Evolutionary conservation across 2,329 filamentous ascomycete species (phyloP), one percentile per base, ranked within the genome.

Genomic region (Aspergillus nomiae): DNA sequence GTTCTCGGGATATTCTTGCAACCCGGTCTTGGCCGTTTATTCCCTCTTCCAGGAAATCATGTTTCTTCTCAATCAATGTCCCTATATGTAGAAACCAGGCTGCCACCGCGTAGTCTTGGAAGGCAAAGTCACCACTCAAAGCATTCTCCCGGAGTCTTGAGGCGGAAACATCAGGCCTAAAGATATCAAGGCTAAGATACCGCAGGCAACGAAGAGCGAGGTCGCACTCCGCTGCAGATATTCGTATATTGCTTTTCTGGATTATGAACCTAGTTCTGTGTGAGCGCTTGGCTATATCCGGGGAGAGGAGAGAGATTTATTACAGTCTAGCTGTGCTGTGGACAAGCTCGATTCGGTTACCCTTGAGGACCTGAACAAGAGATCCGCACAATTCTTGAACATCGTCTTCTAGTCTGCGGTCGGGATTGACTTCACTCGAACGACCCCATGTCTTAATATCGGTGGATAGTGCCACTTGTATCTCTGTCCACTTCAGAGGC

Each of bases 121-220:
- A 56, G 11, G 50, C 56, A 30, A 59, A 43, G 11, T 63, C 56
- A 14, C 61, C 56, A 1, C 56, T 3, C 12, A 21, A 9, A 32
- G 57, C 57, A 36, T 48, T 55, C 1, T 41, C 16, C 4, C 51
- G 50, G 30, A 63, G 56, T 2, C 26, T n/a, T 2, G 1, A 11
- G 16, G 53, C 24, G 12, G 56, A 32, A 11, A 46, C 50, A 6
- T 59, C 34, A 32, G 19, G 11, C 21, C 41, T 48, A n/a, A 63
- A 63, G 4, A 63, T n/a, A 41, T 60, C 43, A 34, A 63, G 41
- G 2, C 48, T 60, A 16, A 63, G 61, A 26, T 63, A 63, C 26
- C 61, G 50, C 19, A 63, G 51, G 41, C 61, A 63, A 41, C 61
- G 61, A 21, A 63, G 50, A 11, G 61, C 45, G 19, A 63, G 61